phyloP scores from a whole-genome alignment of 805 yeast species.

The Kregervanrija delftensis region DNA sequence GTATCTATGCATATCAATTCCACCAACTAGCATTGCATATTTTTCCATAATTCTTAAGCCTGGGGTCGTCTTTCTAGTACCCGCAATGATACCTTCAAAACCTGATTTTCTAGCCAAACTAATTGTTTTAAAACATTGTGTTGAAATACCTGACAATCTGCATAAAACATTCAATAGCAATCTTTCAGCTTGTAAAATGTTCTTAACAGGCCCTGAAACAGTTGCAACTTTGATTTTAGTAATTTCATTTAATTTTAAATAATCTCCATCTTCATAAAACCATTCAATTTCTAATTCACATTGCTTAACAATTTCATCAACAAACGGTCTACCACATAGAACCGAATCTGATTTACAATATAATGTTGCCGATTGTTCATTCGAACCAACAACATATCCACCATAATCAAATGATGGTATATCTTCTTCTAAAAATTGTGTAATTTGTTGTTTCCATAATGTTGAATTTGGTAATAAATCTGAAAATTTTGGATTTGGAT shows the following conservation, averaged over 20 bases:
- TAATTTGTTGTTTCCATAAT: slow-evolving; percentile 73
- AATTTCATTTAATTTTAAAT: slow-evolving; percentile 34
- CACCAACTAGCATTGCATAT: slow-evolving; percentile 93
- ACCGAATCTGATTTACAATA: slow-evolving; percentile 79
- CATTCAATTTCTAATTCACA: slow-evolving; percentile 68
- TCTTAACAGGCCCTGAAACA: slow-evolving; percentile 74
- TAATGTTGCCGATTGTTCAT: slow-evolving; percentile 61
- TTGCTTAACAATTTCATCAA: slow-evolving; percentile 74
- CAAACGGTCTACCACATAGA: slow-evolving; percentile 84
- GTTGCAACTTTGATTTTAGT: slow-evolving; percentile 66
- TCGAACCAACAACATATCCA: slow-evolving; percentile 88
- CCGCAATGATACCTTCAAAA: slow-evolving; percentile 81
- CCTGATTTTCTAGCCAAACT: slow-evolving; percentile 59
- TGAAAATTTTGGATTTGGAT: slow-evolving; percentile 30
- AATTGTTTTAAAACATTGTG: slow-evolving; percentile 55
- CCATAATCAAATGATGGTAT: slow-evolving; percentile 94
- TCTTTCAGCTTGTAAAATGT: slow-evolving; percentile 78
- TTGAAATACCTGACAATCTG: slow-evolving; percentile 83
- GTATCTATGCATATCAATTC: slow-evolving; percentile 87
- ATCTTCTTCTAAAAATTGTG: slow-evolving; percentile 76
- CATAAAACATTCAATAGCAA: slow-evolving; percentile 77
- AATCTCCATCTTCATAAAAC: slow-evolving; percentile 66
- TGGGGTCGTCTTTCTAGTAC: slow-evolving; percentile 96
- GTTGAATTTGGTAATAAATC: slow-evolving; percentile 71
- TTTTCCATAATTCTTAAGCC: slow-evolving; percentile 85